Base-by-base conservation (phyloP, 2,329 filamentous ascomycete species). In the Aureobasidium pullulans region DNA sequence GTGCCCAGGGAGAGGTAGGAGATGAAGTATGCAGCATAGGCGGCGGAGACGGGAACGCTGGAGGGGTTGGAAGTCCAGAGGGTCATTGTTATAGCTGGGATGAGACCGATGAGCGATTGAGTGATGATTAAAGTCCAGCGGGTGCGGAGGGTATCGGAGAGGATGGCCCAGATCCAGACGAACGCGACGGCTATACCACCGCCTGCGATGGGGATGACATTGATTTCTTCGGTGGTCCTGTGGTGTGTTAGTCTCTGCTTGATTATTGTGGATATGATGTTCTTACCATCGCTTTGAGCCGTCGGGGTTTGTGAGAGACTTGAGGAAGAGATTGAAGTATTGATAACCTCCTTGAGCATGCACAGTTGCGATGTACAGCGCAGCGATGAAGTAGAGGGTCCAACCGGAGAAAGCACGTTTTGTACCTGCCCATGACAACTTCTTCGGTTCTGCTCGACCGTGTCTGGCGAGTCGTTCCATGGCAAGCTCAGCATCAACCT, bases 141-240 rank as follows among this genome's bases (percentile, higher is more conserved):
- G 0, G 78, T 80, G 39, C 73, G 72, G 1, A 82, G 64, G 8
- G 75, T 66, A 66, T 82, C 79, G 0, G 79, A 82, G 0, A 81
- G 65, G 2, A 80, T 72, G 0, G 79, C 79, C 79, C 79, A 82
- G 11, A 80, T 72, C 79, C 79, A 81, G 1, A 81, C 79, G 58
- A 78, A 79, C 0, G 75, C 70, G 2, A 80, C 76, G 16, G 79
- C 78, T 52, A 80, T 78, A 4, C 76, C 77, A 4, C 75, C 70
- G 10, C 77, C 78, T 9, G 70, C 76, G 15, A 80, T 79, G 0
- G 78, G 77, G 57, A 81, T 79, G 2, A 75, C 72, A 60, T 80
- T 80, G 19, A 80, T 75, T 62, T 78, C 67, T 39, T 76, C 70
- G 13, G 54, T 57, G 32, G 32, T 23, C 50, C 48, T 52, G 5